phyloP scores from a whole-genome alignment of 495 filamentous ascomycete species.

The Aspergillus asperescens region DNA sequence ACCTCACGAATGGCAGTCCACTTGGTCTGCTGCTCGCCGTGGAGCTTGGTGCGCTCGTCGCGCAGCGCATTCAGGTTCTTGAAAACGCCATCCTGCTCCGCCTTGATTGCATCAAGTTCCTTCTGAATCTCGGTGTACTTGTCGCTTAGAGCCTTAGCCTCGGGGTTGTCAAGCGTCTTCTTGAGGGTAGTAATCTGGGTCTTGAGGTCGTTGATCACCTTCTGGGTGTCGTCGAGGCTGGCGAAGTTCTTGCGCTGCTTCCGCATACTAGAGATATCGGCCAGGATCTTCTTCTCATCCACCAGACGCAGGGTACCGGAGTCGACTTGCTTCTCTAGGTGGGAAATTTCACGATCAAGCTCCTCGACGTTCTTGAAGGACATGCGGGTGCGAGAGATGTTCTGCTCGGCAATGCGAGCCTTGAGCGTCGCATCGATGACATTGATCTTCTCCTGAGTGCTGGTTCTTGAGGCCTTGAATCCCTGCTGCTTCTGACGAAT shows the following conservation, averaged over 20 bases:
- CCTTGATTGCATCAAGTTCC: slow-evolving; percentile 83
- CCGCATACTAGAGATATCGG: slow-evolving; percentile 72
- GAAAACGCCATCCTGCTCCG: slow-evolving; percentile 80
- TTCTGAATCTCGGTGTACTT: slow-evolving; percentile 73
- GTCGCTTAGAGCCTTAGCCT: slow-evolving; percentile 79
- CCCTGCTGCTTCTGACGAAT: slow-evolving; percentile 78
- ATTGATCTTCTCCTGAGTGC: slow-evolving; percentile 80
- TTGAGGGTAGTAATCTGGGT: slow-evolving; percentile 77
- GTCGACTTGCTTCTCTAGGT: slow-evolving; percentile 77
- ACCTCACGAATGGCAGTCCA: slow-evolving; percentile 70
- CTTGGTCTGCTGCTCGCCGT: slow-evolving; percentile 78
- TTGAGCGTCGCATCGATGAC: slow-evolving; percentile 76
- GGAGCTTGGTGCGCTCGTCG: slow-evolving; percentile 80
- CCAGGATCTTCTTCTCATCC: slow-evolving; percentile 90
- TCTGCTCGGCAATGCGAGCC: slow-evolving; percentile 75
- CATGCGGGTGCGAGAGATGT: slow-evolving; percentile 68
- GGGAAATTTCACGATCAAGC: slow-evolving; percentile 72
- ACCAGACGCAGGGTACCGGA: slow-evolving; percentile 85
- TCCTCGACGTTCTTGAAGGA: slow-evolving; percentile 83
- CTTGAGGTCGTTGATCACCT: slow-evolving; percentile 78
- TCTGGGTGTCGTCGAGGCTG: slow-evolving; percentile 73
- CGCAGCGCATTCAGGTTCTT: slow-evolving; percentile 79
- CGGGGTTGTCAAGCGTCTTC: slow-evolving; percentile 86
- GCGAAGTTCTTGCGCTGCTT: slow-evolving; percentile 89
- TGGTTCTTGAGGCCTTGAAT: slow-evolving; percentile 71